Base-by-base conservation (phyloP, 768 basidiomycete genomes). In the Mycena haematopus region DNA sequence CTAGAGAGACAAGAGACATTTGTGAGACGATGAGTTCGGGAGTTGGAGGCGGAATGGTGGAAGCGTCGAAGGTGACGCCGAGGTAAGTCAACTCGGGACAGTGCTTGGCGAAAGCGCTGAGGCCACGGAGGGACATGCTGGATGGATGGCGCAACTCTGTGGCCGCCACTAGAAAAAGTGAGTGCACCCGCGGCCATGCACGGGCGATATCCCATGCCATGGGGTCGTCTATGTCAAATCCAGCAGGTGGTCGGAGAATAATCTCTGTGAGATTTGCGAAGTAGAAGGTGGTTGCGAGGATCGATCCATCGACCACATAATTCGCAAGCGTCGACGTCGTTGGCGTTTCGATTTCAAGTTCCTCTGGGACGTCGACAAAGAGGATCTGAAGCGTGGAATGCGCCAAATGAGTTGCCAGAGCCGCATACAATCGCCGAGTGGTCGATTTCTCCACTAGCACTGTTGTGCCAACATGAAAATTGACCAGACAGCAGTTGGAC, bases 201-300 rank as follows among this genome's bases (percentile, higher is more conserved):
- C 42, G 29, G 27, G 45, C 27, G 15, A 45, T 46, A 19, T 56
- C 42, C 29, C 15, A 40, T 40, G 52, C 52, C 15, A 15, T 40
- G 49, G 9, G 3, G 24, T 57, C 46, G 24, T 57, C 56, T 21
- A 49, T 17, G 47, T 49, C 56, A 19, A 57, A 38, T 19, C 47
- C 56, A 17, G 27, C n/a, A 2, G 46, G 35, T 0, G 24, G 24
- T 7, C 9, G 9, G 24, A 57, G 56, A 5, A 3, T 9, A 2
- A 57, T 15, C 10, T 27, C 15, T 3, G 36, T 50, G 35, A 57
- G 56, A 19, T 57, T 57, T 9, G 5, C 5, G 25, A 57, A 57
- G 46, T 24, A 38, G 11, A 57, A 29, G 11, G 49, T 35, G 0
- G 33, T 3, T 19, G 35, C 33, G 9, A 56, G 22, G 10, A 27